Evolutionary conservation across 2,329 filamentous ascomycete species (phyloP).

Genomic region (Epichloe coenophiala): DNA sequence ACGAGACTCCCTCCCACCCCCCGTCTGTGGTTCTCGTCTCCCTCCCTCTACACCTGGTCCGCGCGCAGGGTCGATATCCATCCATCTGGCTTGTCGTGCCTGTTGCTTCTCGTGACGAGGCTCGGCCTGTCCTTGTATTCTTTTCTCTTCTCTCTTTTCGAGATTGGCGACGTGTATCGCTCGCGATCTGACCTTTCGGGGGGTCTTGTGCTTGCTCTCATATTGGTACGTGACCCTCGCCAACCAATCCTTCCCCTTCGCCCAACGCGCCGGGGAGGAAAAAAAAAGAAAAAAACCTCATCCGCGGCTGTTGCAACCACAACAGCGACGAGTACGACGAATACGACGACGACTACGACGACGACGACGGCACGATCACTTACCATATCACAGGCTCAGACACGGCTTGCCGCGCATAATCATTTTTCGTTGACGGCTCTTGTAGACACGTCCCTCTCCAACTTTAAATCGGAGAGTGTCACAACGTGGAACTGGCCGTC

Average conservation of each 20-base stretch:
- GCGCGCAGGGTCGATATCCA: slow-evolving; percentile 4
- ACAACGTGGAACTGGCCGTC: not conserved
- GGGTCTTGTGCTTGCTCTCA: not conserved
- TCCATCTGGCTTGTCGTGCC: slow-evolving; percentile 4
- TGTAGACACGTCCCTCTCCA: not conserved
- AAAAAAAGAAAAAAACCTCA: not conserved
- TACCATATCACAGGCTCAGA: not conserved
- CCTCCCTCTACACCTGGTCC: slow-evolving; percentile 6
- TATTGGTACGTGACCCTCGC: not conserved
- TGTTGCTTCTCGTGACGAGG: slow-evolving; percentile 1
- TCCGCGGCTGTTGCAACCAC: not conserved
- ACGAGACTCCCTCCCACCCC: slow-evolving; percentile 4
- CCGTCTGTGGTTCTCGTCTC: slow-evolving; percentile 5
- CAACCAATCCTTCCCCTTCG: not conserved
- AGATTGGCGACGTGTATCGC: not conserved
- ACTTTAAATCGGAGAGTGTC: not conserved
- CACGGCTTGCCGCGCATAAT: not conserved
- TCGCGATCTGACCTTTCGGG: not conserved
- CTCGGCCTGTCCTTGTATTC: slow-evolving; percentile 1
- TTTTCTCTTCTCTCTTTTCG: not conserved
- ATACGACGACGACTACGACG: not conserved
- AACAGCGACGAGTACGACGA: not conserved
- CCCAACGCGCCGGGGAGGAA: not conserved
- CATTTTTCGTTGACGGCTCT: not conserved
- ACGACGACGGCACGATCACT: not conserved